These are phyloP conservation scores for Chytriomyces sp. DNA, from an alignment of 192 early-diverging fungal species.

Conservation along the genomic window DNA sequence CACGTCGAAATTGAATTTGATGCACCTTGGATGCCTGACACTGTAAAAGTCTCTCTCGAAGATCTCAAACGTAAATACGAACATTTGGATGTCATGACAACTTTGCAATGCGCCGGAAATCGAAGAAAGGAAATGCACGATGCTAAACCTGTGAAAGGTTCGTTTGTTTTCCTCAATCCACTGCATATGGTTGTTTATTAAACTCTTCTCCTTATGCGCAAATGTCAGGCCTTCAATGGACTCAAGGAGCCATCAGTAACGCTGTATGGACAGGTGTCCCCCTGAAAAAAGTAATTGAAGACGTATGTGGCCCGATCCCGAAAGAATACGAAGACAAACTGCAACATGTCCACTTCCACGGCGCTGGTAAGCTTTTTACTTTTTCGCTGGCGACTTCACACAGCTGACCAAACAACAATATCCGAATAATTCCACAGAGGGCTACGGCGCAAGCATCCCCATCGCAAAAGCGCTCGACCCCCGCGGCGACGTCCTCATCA, in stretches of 20 bases:
- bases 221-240: conserved; percentile 74
- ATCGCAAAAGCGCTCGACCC: conserved; percentile 66
- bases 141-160: conserved; percentile 69
- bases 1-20: conserved; percentile 68
- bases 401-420: not conserved
- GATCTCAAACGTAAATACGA: conserved; percentile 59
- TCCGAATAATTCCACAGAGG: no score
- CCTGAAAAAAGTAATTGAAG: conserved; percentile 73
- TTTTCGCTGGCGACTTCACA: not conserved
- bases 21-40: conserved; percentile 50
- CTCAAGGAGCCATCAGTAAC: conserved; percentile 76
- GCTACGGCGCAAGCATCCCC: conserved; percentile 75
- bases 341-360: conserved; percentile 47
- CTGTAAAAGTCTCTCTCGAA: conserved; percentile 45
- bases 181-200: not conserved
- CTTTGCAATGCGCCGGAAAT: conserved; percentile 86
- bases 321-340: conserved; percentile 72
- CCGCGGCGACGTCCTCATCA: conserved; percentile 72
- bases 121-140: conserved; percentile 78
- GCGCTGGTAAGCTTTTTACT: conserved; percentile 14
- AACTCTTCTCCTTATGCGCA: not conserved
- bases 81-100: conserved; percentile 64
- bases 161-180: no score
- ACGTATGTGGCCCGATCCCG: conserved; percentile 66
- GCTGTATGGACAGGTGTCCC: conserved; percentile 80